Conservation (phyloP, 2,329 filamentous ascomycete genomes). For the Tolypocladium pustulatum region DNA sequence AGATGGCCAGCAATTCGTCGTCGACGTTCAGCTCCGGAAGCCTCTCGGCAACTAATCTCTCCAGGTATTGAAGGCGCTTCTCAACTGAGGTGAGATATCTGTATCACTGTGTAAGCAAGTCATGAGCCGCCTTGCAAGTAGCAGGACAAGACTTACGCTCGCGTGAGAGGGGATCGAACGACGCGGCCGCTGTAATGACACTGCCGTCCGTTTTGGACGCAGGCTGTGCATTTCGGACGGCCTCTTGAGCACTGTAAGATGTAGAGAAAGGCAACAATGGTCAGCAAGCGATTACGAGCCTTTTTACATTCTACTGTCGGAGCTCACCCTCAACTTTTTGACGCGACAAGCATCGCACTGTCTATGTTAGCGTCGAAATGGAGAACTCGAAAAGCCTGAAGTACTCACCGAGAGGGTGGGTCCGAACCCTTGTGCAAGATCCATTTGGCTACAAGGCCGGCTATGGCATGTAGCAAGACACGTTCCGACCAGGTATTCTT, state of each 20-base stretch:
- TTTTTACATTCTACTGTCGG: neutral
- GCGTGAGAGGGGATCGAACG: conserved; percentile 14
- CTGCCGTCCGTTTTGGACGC: conserved; percentile 9
- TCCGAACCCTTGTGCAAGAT: neutral
- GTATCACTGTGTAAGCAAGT: neutral
- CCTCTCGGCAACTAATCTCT: conserved; percentile 2
- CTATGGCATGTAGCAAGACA: neutral
- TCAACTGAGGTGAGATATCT: conserved; percentile 12
- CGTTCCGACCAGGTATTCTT: neutral
- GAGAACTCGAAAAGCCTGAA: too few species aligned
- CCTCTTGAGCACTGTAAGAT: conserved; percentile 14
- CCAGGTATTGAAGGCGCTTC: conserved; percentile 1
- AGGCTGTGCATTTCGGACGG: conserved; percentile 12
- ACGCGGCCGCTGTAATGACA: conserved; percentile 16
- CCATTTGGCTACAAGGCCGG: neutral
- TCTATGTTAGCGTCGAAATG: neutral
- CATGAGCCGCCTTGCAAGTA: too few species aligned
- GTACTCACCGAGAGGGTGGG: neutral
- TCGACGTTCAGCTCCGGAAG: conserved; percentile 2
- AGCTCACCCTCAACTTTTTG: conserved; percentile 6
- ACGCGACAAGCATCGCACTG: conserved; percentile 7
- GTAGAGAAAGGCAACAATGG: too few species aligned
- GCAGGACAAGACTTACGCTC: conserved; percentile 6
- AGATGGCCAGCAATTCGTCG: neutral
- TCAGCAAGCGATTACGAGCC: neutral